Percentiles rank a stretch among this genome's conserved stretches.
Evolutionary conservation across 306 rosid species (phyloP).

Genomic region (Cicer arietinum): DNA sequence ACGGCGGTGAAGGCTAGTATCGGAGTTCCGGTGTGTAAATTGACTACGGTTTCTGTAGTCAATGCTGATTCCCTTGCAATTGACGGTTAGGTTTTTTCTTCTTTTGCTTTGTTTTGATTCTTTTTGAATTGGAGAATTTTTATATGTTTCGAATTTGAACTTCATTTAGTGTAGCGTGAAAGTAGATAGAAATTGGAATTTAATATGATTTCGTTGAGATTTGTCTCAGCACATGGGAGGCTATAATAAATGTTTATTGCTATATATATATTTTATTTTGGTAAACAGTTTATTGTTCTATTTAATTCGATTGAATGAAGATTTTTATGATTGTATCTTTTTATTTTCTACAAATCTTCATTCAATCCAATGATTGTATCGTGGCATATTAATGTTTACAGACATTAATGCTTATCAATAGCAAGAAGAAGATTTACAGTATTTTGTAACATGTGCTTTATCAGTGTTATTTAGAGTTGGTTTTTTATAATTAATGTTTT

Average conservation of each 20-base stretch:
- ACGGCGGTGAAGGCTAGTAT: constrained; percentile 51
- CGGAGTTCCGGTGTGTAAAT: constrained; percentile 55
- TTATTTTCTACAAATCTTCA: no score
- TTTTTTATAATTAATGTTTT: constrained; percentile 10
- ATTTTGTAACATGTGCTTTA: not conserved
- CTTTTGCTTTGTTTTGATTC: constrained; percentile 7
- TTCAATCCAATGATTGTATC: not conserved
- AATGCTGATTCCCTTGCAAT: constrained; percentile 38
- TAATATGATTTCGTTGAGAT: constrained; percentile 1
- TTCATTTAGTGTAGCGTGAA: not conserved
- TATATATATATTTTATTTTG: no score
- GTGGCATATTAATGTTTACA: not conserved
- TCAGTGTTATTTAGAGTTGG: not conserved
- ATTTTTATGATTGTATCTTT: not conserved
- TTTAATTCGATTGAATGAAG: constrained; percentile 12
- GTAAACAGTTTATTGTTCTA: not conserved
- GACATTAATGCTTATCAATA: not conserved
- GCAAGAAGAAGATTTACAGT: not conserved
- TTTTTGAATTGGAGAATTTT: constrained; percentile 26
- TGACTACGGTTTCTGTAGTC: constrained; percentile 56
- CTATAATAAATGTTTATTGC: not conserved
- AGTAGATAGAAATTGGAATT: not conserved
- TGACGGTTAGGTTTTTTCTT: constrained; percentile 42
- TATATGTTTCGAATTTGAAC: constrained; percentile 25
- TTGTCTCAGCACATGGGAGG: constrained; percentile 1